A percentile compares a stretch with the other conserved stretches of the same genome.
These are phyloP conservation scores for Knufia petricola DNA, from an alignment of 2,329 filamentous ascomycete genomes.

Conservation along the genomic window DNA sequence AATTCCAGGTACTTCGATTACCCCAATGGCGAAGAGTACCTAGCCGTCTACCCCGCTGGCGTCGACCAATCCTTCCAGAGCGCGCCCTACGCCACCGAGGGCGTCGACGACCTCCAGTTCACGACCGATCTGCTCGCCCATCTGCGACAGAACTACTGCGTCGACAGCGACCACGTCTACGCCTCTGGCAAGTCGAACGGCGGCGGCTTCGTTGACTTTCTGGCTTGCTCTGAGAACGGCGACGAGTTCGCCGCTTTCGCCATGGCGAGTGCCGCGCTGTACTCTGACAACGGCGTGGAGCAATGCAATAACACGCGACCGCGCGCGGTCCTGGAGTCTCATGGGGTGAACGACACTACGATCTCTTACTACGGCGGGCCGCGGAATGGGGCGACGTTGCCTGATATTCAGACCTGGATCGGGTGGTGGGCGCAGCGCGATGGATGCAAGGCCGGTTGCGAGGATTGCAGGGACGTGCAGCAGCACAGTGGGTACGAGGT, in stretches of 20 bases:
- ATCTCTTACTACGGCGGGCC: constrained; percentile 24
- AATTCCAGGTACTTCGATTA: constrained; percentile 5
- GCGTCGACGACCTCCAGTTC: constrained; percentile 38
- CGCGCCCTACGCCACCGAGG: constrained; percentile 29
- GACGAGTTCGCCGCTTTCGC: constrained; percentile 42
- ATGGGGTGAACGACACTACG: constrained; percentile 23
- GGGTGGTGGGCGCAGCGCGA: no score
- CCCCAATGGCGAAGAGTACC: background rate
- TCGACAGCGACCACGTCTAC: constrained; percentile 38
- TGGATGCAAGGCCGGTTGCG: no score
- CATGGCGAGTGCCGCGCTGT: constrained; percentile 31
- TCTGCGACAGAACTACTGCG: constrained; percentile 35
- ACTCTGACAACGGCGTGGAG: constrained; percentile 23
- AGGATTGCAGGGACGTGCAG: no score
- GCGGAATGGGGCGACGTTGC: no score
- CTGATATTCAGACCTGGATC: no score
- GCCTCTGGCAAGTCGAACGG: constrained; percentile 47
- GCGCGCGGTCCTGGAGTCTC: constrained; percentile 31
- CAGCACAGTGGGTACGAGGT: no score
- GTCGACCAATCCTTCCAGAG: constrained; percentile 32
- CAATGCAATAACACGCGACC: constrained; percentile 22
- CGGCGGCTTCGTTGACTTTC: constrained; percentile 40
- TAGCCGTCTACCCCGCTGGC: background rate
- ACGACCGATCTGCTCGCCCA: constrained; percentile 35
- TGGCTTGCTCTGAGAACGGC: constrained; percentile 39